A percentile compares a stretch with the other conserved stretches of the same genome.
Conservation (phyloP, 2,329 filamentous ascomycete genomes). For the Botrytis hyacinthi region DNA sequence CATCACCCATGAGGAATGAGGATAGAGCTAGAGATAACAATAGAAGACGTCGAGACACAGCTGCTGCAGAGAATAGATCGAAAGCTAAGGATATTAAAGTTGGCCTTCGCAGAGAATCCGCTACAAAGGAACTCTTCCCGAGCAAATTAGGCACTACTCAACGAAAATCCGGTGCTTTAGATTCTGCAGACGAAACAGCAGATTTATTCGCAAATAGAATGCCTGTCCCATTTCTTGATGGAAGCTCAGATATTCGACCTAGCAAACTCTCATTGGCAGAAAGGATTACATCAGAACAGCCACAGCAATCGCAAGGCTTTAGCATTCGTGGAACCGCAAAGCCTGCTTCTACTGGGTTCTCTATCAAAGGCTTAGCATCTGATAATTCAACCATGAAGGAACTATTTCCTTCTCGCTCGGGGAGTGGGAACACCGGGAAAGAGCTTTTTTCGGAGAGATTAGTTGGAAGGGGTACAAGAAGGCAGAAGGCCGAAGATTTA, state of each 20-base stretch:
- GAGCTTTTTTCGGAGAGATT: slow-evolving; percentile 65
- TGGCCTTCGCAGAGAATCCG: slow-evolving; percentile 26
- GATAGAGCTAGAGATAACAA: slow-evolving; percentile 42
- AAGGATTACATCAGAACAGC: slow-evolving; percentile 34
- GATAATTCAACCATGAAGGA: slow-evolving; percentile 55
- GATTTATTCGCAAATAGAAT: slow-evolving; percentile 51
- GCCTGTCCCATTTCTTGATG: slow-evolving; percentile 50
- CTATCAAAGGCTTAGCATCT: slow-evolving; percentile 67
- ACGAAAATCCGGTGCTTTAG: slow-evolving; percentile 50
- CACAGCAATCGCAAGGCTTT: slow-evolving; percentile 44
- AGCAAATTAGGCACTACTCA: slow-evolving; percentile 44
- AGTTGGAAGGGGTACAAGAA: slow-evolving; percentile 55
- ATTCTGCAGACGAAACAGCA: slow-evolving; percentile 53
- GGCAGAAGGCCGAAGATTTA: slow-evolving; percentile 70
- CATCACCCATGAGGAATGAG: slow-evolving; percentile 37
- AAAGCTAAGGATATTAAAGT: slow-evolving; percentile 48
- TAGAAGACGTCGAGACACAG: slow-evolving; percentile 28
- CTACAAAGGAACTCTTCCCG: slow-evolving; percentile 55
- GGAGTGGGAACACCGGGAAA: slow-evolving; percentile 59
- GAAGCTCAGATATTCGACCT: slow-evolving; percentile 37
- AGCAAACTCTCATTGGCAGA: slow-evolving; percentile 27
- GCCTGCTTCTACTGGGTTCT: slow-evolving; percentile 49
- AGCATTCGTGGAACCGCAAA: slow-evolving; percentile 60
- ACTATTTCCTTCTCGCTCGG: slow-evolving; percentile 64
- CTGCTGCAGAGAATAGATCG: slow-evolving; percentile 43